Conservation (phyloP, 2,329 filamentous ascomycete species). For the Xylaria sp. region DNA sequence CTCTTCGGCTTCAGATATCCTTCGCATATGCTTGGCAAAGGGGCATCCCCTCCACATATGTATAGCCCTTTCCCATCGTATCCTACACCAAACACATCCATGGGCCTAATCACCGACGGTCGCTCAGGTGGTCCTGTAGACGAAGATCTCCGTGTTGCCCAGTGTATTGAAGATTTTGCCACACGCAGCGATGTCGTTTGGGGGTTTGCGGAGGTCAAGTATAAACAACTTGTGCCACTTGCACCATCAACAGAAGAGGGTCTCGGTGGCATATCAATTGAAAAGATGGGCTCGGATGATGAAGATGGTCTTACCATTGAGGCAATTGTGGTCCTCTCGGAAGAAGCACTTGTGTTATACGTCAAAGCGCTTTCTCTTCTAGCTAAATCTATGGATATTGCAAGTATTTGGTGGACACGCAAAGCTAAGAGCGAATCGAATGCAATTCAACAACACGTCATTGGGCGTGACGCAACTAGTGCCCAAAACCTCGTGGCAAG, state of each 20-base stretch:
- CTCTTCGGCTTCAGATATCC: conserved; percentile 78
- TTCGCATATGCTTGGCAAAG: conserved; percentile 69
- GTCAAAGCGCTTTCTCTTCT: conserved; percentile 92
- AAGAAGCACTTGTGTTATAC: conserved; percentile 95
- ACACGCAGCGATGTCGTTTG: conserved; percentile 96
- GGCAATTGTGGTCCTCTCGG: conserved; percentile 85
- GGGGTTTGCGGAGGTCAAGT: conserved; percentile 98
- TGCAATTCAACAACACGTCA: conserved; percentile 55
- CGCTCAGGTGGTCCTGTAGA: conserved; percentile 72
- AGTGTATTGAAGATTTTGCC: conserved; percentile 89
- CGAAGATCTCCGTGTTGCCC: conserved; percentile 82
- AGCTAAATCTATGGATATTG: conserved; percentile 95
- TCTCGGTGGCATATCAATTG: conserved; percentile 70
- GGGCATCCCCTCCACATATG: conserved; percentile 77
- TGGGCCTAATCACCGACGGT: conserved; percentile 74
- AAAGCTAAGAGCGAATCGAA: conserved; percentile 74
- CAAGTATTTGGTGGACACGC: conserved; percentile 88
- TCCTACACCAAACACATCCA: conserved; percentile 71
- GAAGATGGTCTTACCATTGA: conserved; percentile 85
- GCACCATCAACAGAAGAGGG: conserved; percentile 81
- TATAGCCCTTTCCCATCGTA: conserved; percentile 89
- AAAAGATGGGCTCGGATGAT: conserved; percentile 67
- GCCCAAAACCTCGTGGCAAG: conserved; percentile 69
- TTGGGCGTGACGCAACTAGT: conserved; percentile 55
- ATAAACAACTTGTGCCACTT: conserved; percentile 92